Percentiles rank a stretch among this genome's conserved stretches.
phyloP scores from a whole-genome alignment of 2,329 filamentous ascomycete species.

The Fusarium napiforme region DNA sequence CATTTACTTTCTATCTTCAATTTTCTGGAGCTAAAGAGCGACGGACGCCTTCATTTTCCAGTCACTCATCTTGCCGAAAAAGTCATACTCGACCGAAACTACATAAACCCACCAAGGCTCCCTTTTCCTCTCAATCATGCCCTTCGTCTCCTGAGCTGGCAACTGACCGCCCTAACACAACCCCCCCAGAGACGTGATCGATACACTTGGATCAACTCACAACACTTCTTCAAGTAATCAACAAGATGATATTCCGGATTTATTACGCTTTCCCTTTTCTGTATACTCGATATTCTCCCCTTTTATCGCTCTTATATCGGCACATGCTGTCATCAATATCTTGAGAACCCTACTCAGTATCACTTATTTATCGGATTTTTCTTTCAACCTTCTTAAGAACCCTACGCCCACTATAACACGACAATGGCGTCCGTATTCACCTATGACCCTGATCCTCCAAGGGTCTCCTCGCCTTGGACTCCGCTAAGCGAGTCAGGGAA shows the following conservation, averaged over 20 bases:
- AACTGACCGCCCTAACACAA: conserved; percentile 30
- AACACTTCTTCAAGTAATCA: conserved; percentile 15
- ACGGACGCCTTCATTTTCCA: background rate
- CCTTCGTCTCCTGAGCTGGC: conserved; percentile 33
- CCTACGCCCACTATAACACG: background rate
- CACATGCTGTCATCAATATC: conserved; percentile 33
- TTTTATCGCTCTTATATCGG: conserved; percentile 19
- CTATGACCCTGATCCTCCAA: conserved; percentile 86
- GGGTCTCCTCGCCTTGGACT: conserved; percentile 92
- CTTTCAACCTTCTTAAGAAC: background rate
- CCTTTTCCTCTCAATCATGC: conserved; percentile 32
- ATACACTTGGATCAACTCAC: conserved; percentile 12
- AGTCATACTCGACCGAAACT: background rate
- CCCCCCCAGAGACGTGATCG: conserved; percentile 36
- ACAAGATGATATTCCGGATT: conserved; percentile 44
- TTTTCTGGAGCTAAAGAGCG: background rate
- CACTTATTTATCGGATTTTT: background rate
- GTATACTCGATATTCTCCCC: conserved; percentile 15
- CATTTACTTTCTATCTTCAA: conserved; percentile 4
- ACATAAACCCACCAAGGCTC: background rate
- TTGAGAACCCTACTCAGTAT: conserved; percentile 6
- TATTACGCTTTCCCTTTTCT: conserved; percentile 23
- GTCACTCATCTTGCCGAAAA: background rate
- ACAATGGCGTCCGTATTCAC: conserved; percentile 95
- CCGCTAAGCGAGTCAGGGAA: conserved; percentile 61